Conservation (phyloP, 331 rosid species). For the Malus hybrid region DNA sequence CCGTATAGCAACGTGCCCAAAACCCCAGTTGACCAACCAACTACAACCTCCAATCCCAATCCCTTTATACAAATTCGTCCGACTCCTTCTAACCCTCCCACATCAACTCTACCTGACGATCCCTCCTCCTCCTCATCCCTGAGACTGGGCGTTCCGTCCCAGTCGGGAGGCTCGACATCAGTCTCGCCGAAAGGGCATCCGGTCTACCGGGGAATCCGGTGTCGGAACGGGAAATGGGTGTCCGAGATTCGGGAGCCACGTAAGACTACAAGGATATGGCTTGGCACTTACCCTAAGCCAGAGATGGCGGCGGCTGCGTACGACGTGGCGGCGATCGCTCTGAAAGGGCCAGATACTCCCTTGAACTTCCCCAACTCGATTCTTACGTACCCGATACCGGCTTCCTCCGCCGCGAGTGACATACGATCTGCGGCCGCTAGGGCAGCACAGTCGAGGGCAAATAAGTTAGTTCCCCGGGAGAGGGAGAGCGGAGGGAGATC, state of each 20-base stretch:
- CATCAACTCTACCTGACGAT: background rate
- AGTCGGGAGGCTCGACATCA: constrained; percentile 8
- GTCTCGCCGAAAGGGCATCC: constrained; percentile 23
- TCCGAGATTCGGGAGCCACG: constrained; percentile 94
- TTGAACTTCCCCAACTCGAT: constrained; percentile 64
- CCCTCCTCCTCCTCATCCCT: background rate
- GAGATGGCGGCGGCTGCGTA: constrained; percentile 98
- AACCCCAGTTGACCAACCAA: constrained; percentile 1
- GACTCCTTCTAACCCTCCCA: background rate
- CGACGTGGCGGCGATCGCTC: constrained; percentile 81
- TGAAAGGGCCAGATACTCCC: constrained; percentile 59
- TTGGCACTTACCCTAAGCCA: constrained; percentile 67
- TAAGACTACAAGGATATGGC: constrained; percentile 85
- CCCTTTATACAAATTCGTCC: background rate
- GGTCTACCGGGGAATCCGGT: constrained; percentile 52
- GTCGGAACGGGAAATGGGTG: constrained; percentile 88
- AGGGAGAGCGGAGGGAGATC: background rate
- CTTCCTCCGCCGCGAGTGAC: constrained; percentile 54
- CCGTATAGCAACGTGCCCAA: constrained; percentile 12
- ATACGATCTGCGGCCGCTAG: constrained; percentile 72
- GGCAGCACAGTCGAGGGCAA: constrained; percentile 44
- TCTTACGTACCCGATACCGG: constrained; percentile 46
- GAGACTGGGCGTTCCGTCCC: background rate
- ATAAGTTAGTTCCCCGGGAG: background rate
- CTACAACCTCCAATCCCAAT: background rate